phyloP scores from a whole-genome alignment of 2,329 filamentous ascomycete species.

The Pseudomassariella vexata region DNA sequence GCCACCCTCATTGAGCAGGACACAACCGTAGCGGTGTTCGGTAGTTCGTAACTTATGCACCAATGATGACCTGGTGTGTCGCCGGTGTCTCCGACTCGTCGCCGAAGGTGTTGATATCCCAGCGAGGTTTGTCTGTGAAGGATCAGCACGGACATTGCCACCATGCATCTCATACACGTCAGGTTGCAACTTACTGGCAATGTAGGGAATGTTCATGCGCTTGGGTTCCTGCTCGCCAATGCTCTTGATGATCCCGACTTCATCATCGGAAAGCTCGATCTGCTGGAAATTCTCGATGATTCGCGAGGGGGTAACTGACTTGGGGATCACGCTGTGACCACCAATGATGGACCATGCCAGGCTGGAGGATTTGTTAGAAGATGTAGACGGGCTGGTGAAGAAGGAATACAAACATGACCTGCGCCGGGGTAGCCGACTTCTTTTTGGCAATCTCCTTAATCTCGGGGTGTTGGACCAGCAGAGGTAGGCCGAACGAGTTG shows the following conservation, averaged over 20 bases:
- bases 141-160: constrained; percentile 1
- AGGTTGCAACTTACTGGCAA: constrained; percentile 27
- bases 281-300: constrained; percentile 68
- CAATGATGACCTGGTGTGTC: constrained; percentile 37
- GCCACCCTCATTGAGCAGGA: not conserved
- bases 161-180: not conserved
- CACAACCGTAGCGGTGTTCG: too few relatives aligned
- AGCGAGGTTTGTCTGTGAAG: constrained; percentile 39
- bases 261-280: constrained; percentile 52
- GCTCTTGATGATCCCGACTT: constrained; percentile 55
- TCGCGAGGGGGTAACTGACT: constrained; percentile 62
- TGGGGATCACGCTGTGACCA: constrained; percentile 68
- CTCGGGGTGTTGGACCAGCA: constrained; percentile 51
- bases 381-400: not conserved
- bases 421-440: constrained; percentile 36
- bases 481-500: constrained; percentile 37
- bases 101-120: constrained; percentile 51
- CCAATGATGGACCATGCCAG: constrained; percentile 53
- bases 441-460: constrained; percentile 51
- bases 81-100: constrained; percentile 47
- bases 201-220: constrained; percentile 39
- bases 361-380: constrained; percentile 14
- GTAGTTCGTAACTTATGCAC: too few relatives aligned
- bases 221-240: constrained; percentile 49
- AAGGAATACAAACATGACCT: constrained; percentile 25